Evolutionary conservation across 2,329 filamentous ascomycete genomes (phyloP).

Genomic region (Curvularia spicifera): DNA sequence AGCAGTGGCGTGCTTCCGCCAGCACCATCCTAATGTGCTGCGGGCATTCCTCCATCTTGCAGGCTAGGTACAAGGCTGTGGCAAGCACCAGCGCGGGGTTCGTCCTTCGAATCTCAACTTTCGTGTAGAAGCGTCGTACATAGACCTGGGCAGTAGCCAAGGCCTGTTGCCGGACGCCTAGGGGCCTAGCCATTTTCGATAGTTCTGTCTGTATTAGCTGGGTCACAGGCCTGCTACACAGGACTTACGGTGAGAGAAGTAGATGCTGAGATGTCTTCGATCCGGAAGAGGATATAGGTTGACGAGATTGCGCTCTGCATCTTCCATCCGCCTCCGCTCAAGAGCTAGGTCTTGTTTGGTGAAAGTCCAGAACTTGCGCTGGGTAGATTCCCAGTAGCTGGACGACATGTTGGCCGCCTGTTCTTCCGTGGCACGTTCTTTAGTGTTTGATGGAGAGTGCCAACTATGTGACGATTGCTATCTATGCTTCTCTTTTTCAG

Average conservation of each 20-base stretch:
- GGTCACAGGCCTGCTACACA: background rate
- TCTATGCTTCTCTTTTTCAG: background rate
- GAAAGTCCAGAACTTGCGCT: conserved; percentile 89
- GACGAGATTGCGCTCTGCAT: conserved; percentile 74
- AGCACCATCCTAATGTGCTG: conserved; percentile 94
- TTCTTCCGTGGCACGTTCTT: background rate
- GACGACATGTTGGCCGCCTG: conserved; percentile 72
- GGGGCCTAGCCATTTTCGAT: conserved; percentile 79
- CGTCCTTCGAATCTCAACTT: conserved; percentile 87
- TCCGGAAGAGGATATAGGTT: conserved; percentile 84
- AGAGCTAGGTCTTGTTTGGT: conserved; percentile 78
- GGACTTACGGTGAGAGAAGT: conserved; percentile 82
- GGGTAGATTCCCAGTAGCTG: conserved; percentile 96
- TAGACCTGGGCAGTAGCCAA: conserved; percentile 95
- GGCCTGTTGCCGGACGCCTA: conserved; percentile 86
- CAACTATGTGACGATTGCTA: background rate
- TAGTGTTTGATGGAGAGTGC: background rate
- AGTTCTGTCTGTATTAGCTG: conserved; percentile 61
- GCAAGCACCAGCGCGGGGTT: conserved; percentile 92
- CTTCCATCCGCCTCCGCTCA: conserved; percentile 77
- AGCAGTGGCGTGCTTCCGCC: conserved; percentile 78
- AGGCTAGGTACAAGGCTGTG: conserved; percentile 93
- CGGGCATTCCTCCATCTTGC: conserved; percentile 97
- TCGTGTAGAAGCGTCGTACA: conserved; percentile 89
- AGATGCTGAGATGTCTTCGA: conserved; percentile 82